Evolutionary conservation across 78 protist genomes (phyloP), one percentile per base, ranked within the genome.

Genomic region (Emiliania huxleyi): DNA sequence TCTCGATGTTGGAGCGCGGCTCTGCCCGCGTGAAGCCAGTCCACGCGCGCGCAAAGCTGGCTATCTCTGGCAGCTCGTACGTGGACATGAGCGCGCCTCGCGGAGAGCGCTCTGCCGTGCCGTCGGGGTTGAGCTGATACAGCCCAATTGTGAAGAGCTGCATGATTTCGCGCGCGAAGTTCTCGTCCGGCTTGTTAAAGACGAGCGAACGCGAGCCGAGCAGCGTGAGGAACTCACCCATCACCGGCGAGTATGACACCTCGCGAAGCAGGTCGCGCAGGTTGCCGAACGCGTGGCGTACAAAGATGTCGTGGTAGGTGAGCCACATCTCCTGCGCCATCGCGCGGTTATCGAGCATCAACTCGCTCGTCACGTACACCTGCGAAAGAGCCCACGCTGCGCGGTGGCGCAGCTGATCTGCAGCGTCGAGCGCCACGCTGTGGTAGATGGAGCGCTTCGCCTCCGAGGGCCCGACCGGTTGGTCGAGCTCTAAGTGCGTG

Each of bases 101-200:
- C 29, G 26, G 19, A 5, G 55, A 48, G 12, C 22, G 33, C 38
- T 2, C 25, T 18, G 1, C 6, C 11, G 81, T 90, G 92, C 92
- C 92, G 44, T 90, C 79, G 43, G 1, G 5, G 35, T 37, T 2
- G 33, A 90, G 37, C 45, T 90, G 38, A 33, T 11, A 56, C 37
- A 56, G 38, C 21, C 92, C 92, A 26, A 90, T 90, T 49, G 92
- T n/a, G 69, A 90, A 90, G 25, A 90, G 79, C 92, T 90, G 92
- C 92, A 69, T 55, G 48, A 56, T 19, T 79, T 90, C 92, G 38
- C 92, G 92, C 92, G 92, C 92, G 42, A n/a, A 90, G 79, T 90
- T 90, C 73, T 90, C 92, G 73, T 90, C 92, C n/a, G 92, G 81
- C 18, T 6, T 1, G 40, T 3, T 37, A 38, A 46, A 55, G 6